Evolutionary conservation across 2,329 filamentous ascomycete genomes (phyloP).

Genomic region (Fusarium cyanostomum): DNA sequence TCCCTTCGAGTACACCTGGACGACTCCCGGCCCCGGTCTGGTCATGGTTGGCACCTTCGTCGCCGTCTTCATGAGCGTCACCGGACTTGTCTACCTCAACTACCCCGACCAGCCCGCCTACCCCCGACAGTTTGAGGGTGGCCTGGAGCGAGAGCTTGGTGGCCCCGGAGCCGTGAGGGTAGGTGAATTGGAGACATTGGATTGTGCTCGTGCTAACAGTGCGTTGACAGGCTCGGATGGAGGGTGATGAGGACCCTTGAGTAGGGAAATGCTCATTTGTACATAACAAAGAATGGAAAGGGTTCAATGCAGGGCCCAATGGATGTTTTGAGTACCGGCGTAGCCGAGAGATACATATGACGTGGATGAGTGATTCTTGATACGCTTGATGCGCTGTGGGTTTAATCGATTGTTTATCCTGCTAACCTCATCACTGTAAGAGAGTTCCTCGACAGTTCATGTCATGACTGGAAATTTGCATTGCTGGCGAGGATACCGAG

Average conservation of each 20-base stretch:
- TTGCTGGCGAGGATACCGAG: too few relatives aligned
- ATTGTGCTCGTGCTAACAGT: slow-evolving; percentile 27
- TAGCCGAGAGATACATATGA: slow-evolving; percentile 1
- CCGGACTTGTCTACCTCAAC: slow-evolving; percentile 71
- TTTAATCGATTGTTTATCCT: too few relatives aligned
- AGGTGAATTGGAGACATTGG: slow-evolving; percentile 50
- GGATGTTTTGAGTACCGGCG: slow-evolving; percentile 15
- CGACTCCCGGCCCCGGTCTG: slow-evolving; percentile 73
- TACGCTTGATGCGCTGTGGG: too few relatives aligned
- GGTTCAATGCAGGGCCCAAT: slow-evolving; percentile 19
- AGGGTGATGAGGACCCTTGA: slow-evolving; percentile 64
- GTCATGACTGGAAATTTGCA: too few relatives aligned
- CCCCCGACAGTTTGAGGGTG: slow-evolving; percentile 76
- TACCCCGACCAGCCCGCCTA: slow-evolving; percentile 78
- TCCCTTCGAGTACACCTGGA: slow-evolving; percentile 88
- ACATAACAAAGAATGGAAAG: slow-evolving; percentile 47
- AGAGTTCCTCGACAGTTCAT: too few relatives aligned
- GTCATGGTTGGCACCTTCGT: slow-evolving; percentile 76
- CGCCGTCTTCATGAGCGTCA: slow-evolving; percentile 68
- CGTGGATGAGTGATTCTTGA: neutral
- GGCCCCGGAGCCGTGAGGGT: slow-evolving; percentile 73
- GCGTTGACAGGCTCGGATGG: slow-evolving; percentile 60
- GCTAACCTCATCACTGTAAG: too few relatives aligned
- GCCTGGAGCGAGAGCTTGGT: slow-evolving; percentile 78
- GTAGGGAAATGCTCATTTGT: slow-evolving; percentile 45